Evolutionary conservation across 768 basidiomycete species (phyloP), one percentile per base, ranked within the genome.

Genomic region (Rhodotorula graminis): DNA sequence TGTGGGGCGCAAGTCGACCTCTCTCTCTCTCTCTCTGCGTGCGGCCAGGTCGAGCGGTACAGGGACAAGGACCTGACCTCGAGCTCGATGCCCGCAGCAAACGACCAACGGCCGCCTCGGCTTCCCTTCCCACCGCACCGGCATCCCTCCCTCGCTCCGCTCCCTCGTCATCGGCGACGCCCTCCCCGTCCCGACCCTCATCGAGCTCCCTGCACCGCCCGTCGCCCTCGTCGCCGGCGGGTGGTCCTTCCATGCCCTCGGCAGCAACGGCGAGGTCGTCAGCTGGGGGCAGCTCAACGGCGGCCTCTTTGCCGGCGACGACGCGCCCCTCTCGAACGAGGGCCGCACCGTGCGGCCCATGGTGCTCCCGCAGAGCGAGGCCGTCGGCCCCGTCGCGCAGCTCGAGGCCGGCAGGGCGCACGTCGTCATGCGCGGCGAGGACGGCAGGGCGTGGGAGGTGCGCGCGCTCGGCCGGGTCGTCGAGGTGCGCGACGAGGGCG

Each of bases 191-290:
- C 92, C 92, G 1, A 81, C 84, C 7, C 85, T 86, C 72, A 83
- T 93, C 56, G 82, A 80, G 55, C 83, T 92, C 59, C 86, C 86
- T 23, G 85, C 82, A 27, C 85, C 87, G 21, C 85, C 93, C 67
- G 90, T 93, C 52, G 86, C 83, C 71, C 82, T 94, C 55, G 85
- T 87, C 53, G 90, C 92, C 0, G 89, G 90, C 29, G 93, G 93
- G 78, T 92, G 90, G 92, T 90, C 88, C 46, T 94, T 92, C 81
- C 89, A 92, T 77, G 91, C 90, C 4, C 81, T 94, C 53, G 90
- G 93, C 80, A 87, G 90, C 2, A 80, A 85, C 61, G 92, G 92
- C 14, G 81, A 82, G 46, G 81, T 94, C 33, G 85, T 88, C 77
- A 88, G 88, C n/a, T 94, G 92, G 91, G 93, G 79, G 0, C 68